phyloP scores from a whole-genome alignment of 768 basidiomycete genomes.

The Leccinellum albellum region DNA sequence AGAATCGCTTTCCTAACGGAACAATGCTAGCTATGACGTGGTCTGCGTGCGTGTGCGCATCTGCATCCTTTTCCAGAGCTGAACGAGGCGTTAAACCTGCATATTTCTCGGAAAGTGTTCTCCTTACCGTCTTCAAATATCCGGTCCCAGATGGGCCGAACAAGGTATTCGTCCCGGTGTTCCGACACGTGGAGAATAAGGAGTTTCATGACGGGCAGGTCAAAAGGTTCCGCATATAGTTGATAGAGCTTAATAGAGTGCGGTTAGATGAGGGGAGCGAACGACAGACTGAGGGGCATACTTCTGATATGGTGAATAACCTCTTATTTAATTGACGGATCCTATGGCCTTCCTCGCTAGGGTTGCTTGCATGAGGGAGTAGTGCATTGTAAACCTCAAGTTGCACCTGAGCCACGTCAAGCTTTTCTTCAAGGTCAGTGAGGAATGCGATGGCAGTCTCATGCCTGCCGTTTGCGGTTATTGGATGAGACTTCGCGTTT shows the following conservation, averaged over 20 bases:
- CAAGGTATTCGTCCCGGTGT: slow-evolving; percentile 79
- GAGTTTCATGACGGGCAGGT: slow-evolving; percentile 78
- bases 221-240: slow-evolving; percentile 82
- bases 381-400: slow-evolving; percentile 80
- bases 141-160: slow-evolving; percentile 84
- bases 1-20: slow-evolving; percentile 79
- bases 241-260: slow-evolving; percentile 65
- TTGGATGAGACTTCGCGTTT: slow-evolving; percentile 93
- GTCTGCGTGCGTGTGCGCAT: slow-evolving; percentile 54
- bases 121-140: slow-evolving; percentile 75
- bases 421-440: slow-evolving; percentile 85
- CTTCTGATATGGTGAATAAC: slow-evolving; percentile 82
- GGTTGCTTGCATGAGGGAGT: slow-evolving; percentile 55
- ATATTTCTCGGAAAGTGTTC: not conserved
- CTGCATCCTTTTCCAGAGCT: slow-evolving; percentile 58
- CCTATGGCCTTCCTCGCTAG: slow-evolving; percentile 58
- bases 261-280: slow-evolving; percentile 9
- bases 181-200: slow-evolving; percentile 92
- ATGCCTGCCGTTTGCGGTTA: slow-evolving; percentile 70
- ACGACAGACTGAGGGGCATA: slow-evolving; percentile 33
- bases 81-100: slow-evolving; percentile 2
- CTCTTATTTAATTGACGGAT: slow-evolving; percentile 55
- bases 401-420: slow-evolving; percentile 96
- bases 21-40: slow-evolving; percentile 60
- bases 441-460: slow-evolving; percentile 93